phyloP scores from a whole-genome alignment of 495 filamentous ascomycete genomes.

The Aspergillus funiculosus region DNA sequence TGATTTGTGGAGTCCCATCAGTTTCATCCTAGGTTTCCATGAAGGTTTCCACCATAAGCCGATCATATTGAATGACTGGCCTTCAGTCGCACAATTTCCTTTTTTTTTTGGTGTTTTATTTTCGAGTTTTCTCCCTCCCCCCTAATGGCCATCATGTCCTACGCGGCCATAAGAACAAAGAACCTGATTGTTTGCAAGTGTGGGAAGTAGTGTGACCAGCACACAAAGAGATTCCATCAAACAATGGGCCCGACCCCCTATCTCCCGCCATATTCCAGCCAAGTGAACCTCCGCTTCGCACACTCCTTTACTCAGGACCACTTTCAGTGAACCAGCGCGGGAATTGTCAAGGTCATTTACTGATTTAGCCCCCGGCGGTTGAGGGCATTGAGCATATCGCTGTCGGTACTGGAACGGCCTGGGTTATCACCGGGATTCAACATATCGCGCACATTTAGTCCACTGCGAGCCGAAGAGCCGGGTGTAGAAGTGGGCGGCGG shows the following conservation, averaged over 20 bases:
- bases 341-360: conserved; percentile 1
- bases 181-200: not conserved
- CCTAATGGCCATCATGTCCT: not conserved
- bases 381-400: conserved; percentile 52
- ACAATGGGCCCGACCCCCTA: no score
- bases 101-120: conserved; percentile 4
- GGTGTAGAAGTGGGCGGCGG: conserved; percentile 39
- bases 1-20: not conserved
- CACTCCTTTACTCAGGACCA: not conserved
- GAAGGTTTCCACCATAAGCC: not conserved
- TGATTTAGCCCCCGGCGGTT: conserved; percentile 40
- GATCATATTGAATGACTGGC: no score
- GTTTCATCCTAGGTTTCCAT: not conserved
- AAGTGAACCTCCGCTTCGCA: not conserved
- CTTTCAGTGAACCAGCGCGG: not conserved
- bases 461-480: conserved; percentile 36
- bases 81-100: no score
- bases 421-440: conserved; percentile 42
- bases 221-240: no score
- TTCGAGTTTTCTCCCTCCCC: not conserved
- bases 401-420: conserved; percentile 50
- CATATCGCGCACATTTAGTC: conserved; percentile 51
- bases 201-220: conserved; percentile 20
- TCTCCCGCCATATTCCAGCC: not conserved
- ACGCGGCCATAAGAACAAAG: not conserved